Base-by-base conservation (phyloP, 1,284 basidiomycete species). In the Boletellus deceptivus region DNA sequence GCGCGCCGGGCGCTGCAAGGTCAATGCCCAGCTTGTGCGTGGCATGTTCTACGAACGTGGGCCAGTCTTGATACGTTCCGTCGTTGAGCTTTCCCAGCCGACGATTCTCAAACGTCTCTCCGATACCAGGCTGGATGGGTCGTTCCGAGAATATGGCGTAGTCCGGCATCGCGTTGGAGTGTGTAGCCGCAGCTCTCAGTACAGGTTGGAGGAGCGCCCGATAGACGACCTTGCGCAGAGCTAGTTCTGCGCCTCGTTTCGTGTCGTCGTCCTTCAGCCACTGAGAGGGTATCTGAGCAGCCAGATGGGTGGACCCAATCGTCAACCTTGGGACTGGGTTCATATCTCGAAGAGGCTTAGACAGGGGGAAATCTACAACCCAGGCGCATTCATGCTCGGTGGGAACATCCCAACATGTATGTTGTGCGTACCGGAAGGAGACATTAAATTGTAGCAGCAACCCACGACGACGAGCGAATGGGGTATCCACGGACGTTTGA, bases 201-300 rank as follows among this genome's bases (percentile, higher is more conserved):
- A 68, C 22, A 6, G 67, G 63, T 9, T 67, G 65, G 18, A 82
- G 59, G 24, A 86, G 68, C 1, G 84, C 84, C 16, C 86, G 72
- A 76, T 83, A 89, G 9, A 79, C 76, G 31, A 87, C 76, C 61
- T 88, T 88, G 22, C 77, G 73, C 37, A 83, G 67, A 1, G 83
- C 75, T 0, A 86, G 69, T 29, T 65, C 61, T 6, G 75, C 65
- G 6, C 55, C 57, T 14, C 47, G 43, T 14, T 52, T 45, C 6
- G 70, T 47, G 6, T 56, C 56, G 11, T 62, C 53, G 11, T 59
- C 59, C 24, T 56, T 70, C 38, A 62, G 67, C 78, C 63, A 80
- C 58, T 64, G 73, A 48, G 58, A 69, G 10, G 68, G 78, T 22
- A 67, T 68, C 60, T 72, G 76, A 16, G 78, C 71, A 3, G 86